These are phyloP conservation scores for Erythrophleum ivorense DNA, from an alignment of 331 rosid species.

Conservation along the genomic window DNA sequence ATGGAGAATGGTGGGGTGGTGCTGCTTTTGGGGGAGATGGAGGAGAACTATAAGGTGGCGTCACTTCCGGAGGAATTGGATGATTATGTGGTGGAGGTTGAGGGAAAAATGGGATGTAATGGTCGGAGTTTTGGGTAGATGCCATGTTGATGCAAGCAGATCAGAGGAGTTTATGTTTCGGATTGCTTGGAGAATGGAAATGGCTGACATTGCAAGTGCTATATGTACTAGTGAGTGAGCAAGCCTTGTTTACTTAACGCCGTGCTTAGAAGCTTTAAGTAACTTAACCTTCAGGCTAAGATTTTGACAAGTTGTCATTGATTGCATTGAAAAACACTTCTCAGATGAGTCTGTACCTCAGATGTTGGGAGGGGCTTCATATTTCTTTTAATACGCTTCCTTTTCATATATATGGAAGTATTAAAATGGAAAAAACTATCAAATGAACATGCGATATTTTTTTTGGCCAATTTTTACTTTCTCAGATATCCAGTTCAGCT, in stretches of 20 bases:
- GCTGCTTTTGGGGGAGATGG: constrained; percentile 29
- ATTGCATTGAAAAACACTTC: constrained; percentile 37
- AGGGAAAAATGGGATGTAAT: constrained; percentile 35
- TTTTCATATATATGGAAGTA: not conserved
- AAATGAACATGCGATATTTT: not conserved
- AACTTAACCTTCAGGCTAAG: constrained; percentile 42
- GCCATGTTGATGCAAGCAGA: constrained; percentile 33
- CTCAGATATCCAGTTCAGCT: too few relatives aligned
- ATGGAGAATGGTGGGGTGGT: constrained; percentile 17
- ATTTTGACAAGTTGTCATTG: constrained; percentile 35
- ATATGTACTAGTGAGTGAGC: not conserved
- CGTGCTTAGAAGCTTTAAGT: constrained; percentile 38
- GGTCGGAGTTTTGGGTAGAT: constrained; percentile 21
- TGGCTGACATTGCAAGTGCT: constrained; percentile 3
- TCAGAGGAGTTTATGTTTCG: not conserved
- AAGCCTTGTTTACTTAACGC: not conserved
- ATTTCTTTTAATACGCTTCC: not conserved
- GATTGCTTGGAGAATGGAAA: constrained; percentile 11
- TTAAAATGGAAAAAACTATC: not conserved
- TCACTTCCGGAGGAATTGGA: constrained; percentile 29
- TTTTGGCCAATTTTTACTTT: too few relatives aligned
- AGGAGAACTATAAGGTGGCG: constrained; percentile 19
- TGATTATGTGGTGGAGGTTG: constrained; percentile 26
- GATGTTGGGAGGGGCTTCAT: not conserved
- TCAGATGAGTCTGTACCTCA: not conserved